These are phyloP conservation scores for Puccinia novopanici DNA, from an alignment of 1,284 basidiomycete species.

Conservation along the genomic window DNA sequence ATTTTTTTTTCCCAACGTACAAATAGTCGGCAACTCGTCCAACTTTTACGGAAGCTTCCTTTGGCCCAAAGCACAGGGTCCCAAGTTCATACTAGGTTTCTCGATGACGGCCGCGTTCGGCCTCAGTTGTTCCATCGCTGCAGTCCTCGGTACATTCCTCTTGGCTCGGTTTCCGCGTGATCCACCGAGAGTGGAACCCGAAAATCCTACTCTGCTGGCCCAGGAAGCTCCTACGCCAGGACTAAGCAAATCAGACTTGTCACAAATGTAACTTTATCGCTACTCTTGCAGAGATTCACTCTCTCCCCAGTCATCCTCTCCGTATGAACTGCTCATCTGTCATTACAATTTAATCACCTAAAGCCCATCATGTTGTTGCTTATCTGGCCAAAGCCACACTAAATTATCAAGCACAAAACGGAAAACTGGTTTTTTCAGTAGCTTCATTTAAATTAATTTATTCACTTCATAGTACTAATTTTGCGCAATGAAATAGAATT, in stretches of 20 bases:
- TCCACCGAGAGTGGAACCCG: background rate
- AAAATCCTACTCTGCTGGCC: background rate
- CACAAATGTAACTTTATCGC: background rate
- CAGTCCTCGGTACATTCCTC: background rate
- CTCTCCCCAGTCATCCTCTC: background rate
- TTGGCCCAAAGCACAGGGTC: slow-evolving; percentile 58
- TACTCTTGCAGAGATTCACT: background rate
- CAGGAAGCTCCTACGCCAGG: background rate
- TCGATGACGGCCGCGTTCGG: background rate
- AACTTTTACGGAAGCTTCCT: slow-evolving; percentile 63
- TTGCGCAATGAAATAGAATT: too few species aligned
- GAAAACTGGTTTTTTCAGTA: too few species aligned
- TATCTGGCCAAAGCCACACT: too few species aligned
- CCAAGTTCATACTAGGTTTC: slow-evolving; percentile 27
- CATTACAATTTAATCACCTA: too few species aligned
- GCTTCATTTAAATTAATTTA: too few species aligned
- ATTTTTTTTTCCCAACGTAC: background rate
- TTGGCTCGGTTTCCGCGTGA: slow-evolving; percentile 17
- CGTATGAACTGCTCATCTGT: too few species aligned
- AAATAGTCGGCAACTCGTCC: slow-evolving; percentile 58
- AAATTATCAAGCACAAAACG: too few species aligned
- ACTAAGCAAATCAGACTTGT: background rate
- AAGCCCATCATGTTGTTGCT: too few species aligned
- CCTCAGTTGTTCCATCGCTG: slow-evolving; percentile 24
- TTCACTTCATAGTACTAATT: too few species aligned